phyloP scores from a whole-genome alignment of 306 rosid genomes.

The Trichosanthes cucumerina region DNA sequence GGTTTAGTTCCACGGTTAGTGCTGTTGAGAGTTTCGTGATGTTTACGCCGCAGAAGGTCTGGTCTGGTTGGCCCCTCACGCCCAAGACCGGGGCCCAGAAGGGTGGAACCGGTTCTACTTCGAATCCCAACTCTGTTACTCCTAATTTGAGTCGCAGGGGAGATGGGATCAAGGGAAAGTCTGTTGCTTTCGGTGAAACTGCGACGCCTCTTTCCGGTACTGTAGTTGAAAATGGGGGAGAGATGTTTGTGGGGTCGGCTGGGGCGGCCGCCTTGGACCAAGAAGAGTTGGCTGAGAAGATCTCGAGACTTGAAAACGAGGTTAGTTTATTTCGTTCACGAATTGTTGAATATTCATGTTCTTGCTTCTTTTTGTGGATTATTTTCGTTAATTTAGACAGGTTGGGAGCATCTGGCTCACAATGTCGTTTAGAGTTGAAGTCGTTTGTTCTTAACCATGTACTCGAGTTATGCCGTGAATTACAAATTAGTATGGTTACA shows the following conservation, averaged over 20 bases:
- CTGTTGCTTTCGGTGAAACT: constrained; percentile 29
- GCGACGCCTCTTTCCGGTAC: constrained; percentile 26
- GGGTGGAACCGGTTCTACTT: constrained; percentile 40
- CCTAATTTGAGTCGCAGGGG: constrained; percentile 28
- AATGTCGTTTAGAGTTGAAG: not conserved
- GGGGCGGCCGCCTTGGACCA: constrained; percentile 27
- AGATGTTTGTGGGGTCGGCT: constrained; percentile 31
- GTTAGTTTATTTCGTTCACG: constrained; percentile 29
- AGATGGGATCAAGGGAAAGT: constrained; percentile 48
- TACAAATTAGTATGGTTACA: not conserved
- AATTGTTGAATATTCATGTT: not conserved
- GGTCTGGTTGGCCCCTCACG: constrained; percentile 48
- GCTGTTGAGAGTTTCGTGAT: constrained; percentile 27
- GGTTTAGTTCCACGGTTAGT: constrained; percentile 11
- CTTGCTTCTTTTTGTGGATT: not conserved
- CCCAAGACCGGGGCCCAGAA: constrained; percentile 42
- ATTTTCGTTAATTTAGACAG: not conserved
- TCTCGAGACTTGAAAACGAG: constrained; percentile 66
- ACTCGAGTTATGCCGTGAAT: not conserved
- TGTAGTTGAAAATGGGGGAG: constrained; percentile 44
- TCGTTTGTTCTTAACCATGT: not conserved
- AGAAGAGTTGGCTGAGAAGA: constrained; percentile 34
- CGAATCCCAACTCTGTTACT: constrained; percentile 19
- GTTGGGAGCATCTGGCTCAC: not conserved
- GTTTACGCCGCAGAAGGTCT: constrained; percentile 68